phyloP scores from a whole-genome alignment of 2,329 filamentous ascomycete genomes.

The Endocalyx cinctus region DNA sequence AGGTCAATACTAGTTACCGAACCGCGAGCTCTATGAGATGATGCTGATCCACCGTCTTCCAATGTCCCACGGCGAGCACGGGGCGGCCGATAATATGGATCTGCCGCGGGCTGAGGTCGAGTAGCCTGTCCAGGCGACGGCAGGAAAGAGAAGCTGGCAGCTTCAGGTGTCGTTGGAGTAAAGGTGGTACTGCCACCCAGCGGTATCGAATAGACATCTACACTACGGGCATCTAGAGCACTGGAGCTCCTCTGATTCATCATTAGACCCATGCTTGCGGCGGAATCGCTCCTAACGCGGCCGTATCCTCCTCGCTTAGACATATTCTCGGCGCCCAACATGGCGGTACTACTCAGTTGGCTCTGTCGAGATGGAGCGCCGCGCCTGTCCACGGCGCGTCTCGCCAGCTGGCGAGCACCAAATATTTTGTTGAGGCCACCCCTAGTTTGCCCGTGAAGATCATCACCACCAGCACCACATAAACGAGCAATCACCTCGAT shows the following conservation, averaged over 20 bases:
- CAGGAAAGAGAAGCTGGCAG: slow-evolving; percentile 68
- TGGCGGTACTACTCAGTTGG: slow-evolving; percentile 76
- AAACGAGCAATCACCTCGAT: slow-evolving; percentile 82
- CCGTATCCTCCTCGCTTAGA: slow-evolving; percentile 60
- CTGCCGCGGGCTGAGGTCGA: slow-evolving; percentile 46
- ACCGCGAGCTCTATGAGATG: slow-evolving; percentile 28
- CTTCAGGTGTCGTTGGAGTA: slow-evolving; percentile 68
- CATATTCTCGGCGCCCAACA: slow-evolving; percentile 66
- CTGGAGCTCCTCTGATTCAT: slow-evolving; percentile 50
- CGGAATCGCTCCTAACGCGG: slow-evolving; percentile 57
- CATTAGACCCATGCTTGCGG: slow-evolving; percentile 51
- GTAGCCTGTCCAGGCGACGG: slow-evolving; percentile 49
- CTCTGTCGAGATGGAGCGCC: slow-evolving; percentile 66
- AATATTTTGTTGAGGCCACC: slow-evolving; percentile 89
- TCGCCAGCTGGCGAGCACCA: slow-evolving; percentile 82
- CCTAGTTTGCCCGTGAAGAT: slow-evolving; percentile 62
- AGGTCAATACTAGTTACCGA: slow-evolving; percentile 35
- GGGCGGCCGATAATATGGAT: slow-evolving; percentile 87
- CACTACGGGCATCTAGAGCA: slow-evolving; percentile 45
- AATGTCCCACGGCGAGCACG: slow-evolving; percentile 63
- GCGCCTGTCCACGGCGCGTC: slow-evolving; percentile 60
- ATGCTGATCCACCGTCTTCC: slow-evolving; percentile 36
- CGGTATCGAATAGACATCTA: slow-evolving; percentile 41
- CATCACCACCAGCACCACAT: slow-evolving; percentile 76
- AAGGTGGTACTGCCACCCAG: slow-evolving; percentile 61